These are phyloP conservation scores for Rosa persica DNA, from an alignment of 306 rosid species.

Conservation along the genomic window DNA sequence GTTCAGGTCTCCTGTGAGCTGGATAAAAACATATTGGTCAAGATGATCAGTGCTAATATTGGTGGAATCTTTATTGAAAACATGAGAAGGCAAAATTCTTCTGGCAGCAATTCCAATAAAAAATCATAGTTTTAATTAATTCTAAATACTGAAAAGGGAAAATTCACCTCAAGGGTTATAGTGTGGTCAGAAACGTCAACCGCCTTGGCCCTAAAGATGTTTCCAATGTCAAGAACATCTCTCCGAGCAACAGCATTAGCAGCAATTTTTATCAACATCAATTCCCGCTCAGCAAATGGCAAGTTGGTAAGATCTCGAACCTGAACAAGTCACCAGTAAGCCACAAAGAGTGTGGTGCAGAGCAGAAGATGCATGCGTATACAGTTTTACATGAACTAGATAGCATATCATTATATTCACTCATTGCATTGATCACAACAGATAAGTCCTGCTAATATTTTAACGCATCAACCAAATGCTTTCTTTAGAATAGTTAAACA, in stretches of 20 bases:
- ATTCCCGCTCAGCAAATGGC: constrained; percentile 86
- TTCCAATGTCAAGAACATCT: constrained; percentile 83
- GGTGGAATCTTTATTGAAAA: background rate
- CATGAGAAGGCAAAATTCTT: background rate
- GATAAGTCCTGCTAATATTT: constrained; percentile 16
- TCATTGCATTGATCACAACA: constrained; percentile 8
- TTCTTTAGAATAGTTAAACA: constrained; percentile 26
- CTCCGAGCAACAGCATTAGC: constrained; percentile 78
- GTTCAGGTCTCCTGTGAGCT: constrained; percentile 85
- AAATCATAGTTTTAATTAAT: background rate
- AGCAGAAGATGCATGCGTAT: background rate
- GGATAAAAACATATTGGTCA: constrained; percentile 27
- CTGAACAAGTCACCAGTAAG: constrained; percentile 31
- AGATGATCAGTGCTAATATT: constrained; percentile 1
- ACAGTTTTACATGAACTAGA: background rate
- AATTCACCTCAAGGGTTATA: constrained; percentile 74
- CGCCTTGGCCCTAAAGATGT: constrained; percentile 77
- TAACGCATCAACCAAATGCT: constrained; percentile 19
- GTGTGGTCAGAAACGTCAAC: constrained; percentile 86
- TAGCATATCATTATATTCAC: constrained; percentile 5
- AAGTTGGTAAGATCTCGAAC: constrained; percentile 72
- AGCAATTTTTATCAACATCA: constrained; percentile 81
- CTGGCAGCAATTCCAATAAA: background rate
- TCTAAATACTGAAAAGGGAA: background rate
- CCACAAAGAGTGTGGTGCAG: background rate